Evolutionary conservation across 2,329 filamentous ascomycete species (phyloP).

Genomic region (Seiridium cupressi): DNA sequence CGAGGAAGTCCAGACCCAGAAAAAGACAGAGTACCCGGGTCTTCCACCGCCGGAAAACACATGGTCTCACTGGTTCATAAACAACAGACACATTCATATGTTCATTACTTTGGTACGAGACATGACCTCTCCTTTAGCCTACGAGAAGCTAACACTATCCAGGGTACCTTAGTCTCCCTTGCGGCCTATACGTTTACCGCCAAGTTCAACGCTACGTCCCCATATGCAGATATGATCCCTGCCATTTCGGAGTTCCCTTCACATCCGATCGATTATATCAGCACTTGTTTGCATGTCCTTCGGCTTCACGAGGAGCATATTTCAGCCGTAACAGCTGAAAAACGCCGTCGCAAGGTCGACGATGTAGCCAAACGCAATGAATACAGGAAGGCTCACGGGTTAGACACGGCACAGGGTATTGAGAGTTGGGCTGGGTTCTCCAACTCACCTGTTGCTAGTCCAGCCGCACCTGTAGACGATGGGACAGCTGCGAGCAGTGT

Average conservation of each 20-base stretch:
- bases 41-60: constrained; percentile 84
- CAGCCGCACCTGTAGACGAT: constrained; percentile 25
- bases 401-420: constrained; percentile 48
- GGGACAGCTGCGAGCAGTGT: constrained; percentile 7
- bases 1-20: constrained; percentile 65
- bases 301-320: constrained; percentile 73
- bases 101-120: constrained; percentile 75
- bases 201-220: constrained; percentile 77
- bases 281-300: constrained; percentile 69
- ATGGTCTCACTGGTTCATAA: constrained; percentile 81
- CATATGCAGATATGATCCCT: constrained; percentile 77
- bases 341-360: constrained; percentile 71
- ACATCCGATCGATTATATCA: constrained; percentile 67
- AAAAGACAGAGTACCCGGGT: constrained; percentile 75
- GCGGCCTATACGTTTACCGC: constrained; percentile 71
- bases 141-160: constrained; percentile 5
- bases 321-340: constrained; percentile 66
- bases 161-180: constrained; percentile 67
- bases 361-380: constrained; percentile 84
- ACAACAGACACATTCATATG: constrained; percentile 72
- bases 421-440: constrained; percentile 12
- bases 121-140: background rate
- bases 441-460: background rate
- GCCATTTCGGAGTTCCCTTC: constrained; percentile 64
- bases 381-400: constrained; percentile 82